Percentiles rank a stretch among this genome's conserved stretches.
phyloP scores from a whole-genome alignment of 2,329 filamentous ascomycete species.

The Ascosphaera aggregata region DNA sequence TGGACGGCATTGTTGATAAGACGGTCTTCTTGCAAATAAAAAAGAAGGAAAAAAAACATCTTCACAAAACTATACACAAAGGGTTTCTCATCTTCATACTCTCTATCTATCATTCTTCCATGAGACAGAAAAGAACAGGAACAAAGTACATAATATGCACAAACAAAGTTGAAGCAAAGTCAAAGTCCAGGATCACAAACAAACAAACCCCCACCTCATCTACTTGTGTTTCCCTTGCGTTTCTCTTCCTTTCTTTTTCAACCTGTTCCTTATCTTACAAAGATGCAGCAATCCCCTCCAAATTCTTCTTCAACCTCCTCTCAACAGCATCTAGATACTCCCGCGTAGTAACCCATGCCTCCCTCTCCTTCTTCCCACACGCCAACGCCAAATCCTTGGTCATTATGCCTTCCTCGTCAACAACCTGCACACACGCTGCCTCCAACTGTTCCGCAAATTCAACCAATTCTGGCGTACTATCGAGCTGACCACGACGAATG shows the following conservation, averaged over 20 bases:
- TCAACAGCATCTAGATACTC: conserved; percentile 90
- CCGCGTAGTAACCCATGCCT: conserved; percentile 72
- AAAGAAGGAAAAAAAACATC: too few relatives aligned
- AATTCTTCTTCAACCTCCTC: conserved; percentile 56
- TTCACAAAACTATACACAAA: too few relatives aligned
- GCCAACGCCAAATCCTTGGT: conserved; percentile 97
- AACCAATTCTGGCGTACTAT: conserved; percentile 76
- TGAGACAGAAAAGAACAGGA: too few relatives aligned
- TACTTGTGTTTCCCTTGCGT: not conserved
- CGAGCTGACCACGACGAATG: conserved; percentile 76
- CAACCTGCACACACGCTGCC: conserved; percentile 80
- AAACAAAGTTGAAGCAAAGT: too few relatives aligned
- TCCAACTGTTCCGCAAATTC: conserved; percentile 82
- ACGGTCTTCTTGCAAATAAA: too few relatives aligned
- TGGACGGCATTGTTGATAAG: too few relatives aligned
- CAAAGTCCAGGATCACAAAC: too few relatives aligned
- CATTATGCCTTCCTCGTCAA: conserved; percentile 89
- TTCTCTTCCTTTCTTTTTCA: not conserved
- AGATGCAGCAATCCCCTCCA: conserved; percentile 16
- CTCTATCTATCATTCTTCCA: too few relatives aligned
- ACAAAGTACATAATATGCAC: too few relatives aligned
- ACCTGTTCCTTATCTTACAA: not conserved
- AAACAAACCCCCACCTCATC: not conserved
- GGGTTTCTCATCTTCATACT: too few relatives aligned
- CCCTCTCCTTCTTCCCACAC: conserved; percentile 64